A percentile compares a stretch with the other conserved stretches of the same genome.
Evolutionary conservation across 108 stramenopile species (phyloP).

Genomic region (Aurantiochytrium sp.): DNA sequence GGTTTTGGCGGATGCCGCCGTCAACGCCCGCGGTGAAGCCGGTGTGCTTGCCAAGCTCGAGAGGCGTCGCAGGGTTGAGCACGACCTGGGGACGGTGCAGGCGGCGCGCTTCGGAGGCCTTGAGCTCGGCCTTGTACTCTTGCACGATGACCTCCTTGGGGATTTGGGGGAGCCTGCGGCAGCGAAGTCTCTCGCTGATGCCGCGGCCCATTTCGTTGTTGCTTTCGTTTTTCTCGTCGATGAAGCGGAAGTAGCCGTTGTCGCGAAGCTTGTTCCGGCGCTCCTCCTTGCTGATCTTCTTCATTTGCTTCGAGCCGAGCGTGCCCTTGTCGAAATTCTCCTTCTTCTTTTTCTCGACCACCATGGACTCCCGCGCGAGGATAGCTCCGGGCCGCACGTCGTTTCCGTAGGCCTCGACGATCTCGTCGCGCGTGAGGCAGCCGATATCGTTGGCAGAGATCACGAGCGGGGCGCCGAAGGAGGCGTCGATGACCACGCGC

Average conservation of each 20-base stretch:
- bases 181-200: conserved; percentile 4
- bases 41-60: not conserved
- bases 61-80: not conserved
- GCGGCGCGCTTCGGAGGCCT: not conserved
- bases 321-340: not conserved
- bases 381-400: not conserved
- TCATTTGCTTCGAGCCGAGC: not conserved
- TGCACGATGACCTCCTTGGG: conserved; percentile 1
- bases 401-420: not conserved
- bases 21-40: too few relatives aligned
- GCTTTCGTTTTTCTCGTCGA: not conserved
- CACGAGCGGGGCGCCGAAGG: not conserved
- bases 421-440: not conserved
- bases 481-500: not conserved
- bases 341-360: not conserved
- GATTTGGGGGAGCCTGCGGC: not conserved
- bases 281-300: conserved; percentile 4
- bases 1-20: conserved; percentile 17
- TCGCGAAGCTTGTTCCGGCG: conserved; percentile 8
- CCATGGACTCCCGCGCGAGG: not conserved
- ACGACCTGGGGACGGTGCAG: not conserved
- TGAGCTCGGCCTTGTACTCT: not conserved
- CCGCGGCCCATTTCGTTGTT: not conserved
- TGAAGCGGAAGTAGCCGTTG: conserved; percentile 18
- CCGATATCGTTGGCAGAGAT: not conserved